Percentiles rank a stretch among this genome's conserved stretches.
Conservation (phyloP, 2,329 filamentous ascomycete genomes). For the Talaromyces atroroseus region DNA sequence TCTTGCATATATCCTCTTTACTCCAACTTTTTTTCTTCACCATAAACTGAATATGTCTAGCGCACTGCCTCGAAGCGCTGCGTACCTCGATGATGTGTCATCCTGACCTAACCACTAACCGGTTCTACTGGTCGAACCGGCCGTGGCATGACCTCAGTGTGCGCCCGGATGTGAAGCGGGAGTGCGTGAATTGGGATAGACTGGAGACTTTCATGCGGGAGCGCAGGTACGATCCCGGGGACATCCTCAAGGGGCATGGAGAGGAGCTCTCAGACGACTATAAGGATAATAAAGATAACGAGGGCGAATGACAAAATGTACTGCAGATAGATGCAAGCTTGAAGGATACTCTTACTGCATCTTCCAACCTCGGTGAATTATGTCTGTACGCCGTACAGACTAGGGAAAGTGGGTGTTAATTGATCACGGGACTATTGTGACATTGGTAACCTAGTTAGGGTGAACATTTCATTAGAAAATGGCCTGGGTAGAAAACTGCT, state of each 20-base stretch:
- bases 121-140: constrained; percentile 2
- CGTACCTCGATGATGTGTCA: constrained; percentile 2
- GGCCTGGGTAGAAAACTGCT: no score
- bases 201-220: neutral
- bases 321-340: neutral
- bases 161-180: neutral
- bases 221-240: neutral
- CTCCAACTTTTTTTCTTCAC: neutral
- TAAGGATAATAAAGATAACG: neutral
- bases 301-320: neutral
- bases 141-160: constrained; percentile 2
- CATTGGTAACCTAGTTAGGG: no score
- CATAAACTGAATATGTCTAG: neutral
- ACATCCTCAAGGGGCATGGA: neutral
- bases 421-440: no score
- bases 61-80: neutral
- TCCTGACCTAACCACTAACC: neutral
- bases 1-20: no score
- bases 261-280: neutral
- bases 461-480: no score
- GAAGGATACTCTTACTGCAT: no score
- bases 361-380: no score
- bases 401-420: no score
- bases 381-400: no score
- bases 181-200: neutral